Percentiles rank a stretch among this genome's conserved stretches.
phyloP scores from a whole-genome alignment of 176 grass and related monocot species.

The Cocos nucifera region DNA sequence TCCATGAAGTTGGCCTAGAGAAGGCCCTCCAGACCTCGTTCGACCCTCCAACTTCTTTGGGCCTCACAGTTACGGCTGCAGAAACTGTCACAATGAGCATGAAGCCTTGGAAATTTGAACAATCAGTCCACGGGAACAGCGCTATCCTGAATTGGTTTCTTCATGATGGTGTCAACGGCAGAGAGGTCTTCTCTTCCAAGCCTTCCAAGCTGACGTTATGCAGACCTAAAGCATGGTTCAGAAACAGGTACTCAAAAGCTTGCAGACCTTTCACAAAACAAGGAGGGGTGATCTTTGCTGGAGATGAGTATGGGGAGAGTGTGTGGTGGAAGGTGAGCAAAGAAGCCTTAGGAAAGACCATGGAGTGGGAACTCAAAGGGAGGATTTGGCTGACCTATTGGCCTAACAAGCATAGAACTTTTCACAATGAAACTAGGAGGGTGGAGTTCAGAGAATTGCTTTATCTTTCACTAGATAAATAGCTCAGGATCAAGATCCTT shows the following conservation, averaged over 20 bases:
- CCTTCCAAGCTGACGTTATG: conserved; percentile 64
- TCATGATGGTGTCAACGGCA: conserved; percentile 70
- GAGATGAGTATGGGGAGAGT: conserved; percentile 81
- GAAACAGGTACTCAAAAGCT: conserved; percentile 57
- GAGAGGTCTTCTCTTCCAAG: conserved; percentile 58
- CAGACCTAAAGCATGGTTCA: conserved; percentile 67
- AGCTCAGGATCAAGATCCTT: conserved; percentile 5
- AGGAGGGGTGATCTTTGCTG: conserved; percentile 60
- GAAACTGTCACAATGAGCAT: conserved; percentile 58
- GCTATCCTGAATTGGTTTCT: conserved; percentile 64
- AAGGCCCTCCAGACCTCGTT: conserved; percentile 59
- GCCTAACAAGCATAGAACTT: conserved; percentile 87
- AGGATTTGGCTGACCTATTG: conserved; percentile 86
- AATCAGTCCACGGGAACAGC: conserved; percentile 58
- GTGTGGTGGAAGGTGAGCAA: conserved; percentile 72
- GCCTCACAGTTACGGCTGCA: conserved; percentile 34
- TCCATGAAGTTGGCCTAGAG: conserved; percentile 49
- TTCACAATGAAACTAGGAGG: conserved; percentile 59
- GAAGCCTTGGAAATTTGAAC: conserved; percentile 95
- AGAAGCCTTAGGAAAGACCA: conserved; percentile 38
- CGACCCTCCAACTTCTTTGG: conserved; percentile 57
- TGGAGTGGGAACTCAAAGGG: conserved; percentile 70
- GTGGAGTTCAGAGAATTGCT: conserved; percentile 69
- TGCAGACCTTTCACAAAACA: conserved; percentile 76
- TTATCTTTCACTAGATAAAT: conserved; percentile 37